phyloP scores from a whole-genome alignment of 192 early-diverging fungal genomes.

The Coemansia sp. region DNA sequence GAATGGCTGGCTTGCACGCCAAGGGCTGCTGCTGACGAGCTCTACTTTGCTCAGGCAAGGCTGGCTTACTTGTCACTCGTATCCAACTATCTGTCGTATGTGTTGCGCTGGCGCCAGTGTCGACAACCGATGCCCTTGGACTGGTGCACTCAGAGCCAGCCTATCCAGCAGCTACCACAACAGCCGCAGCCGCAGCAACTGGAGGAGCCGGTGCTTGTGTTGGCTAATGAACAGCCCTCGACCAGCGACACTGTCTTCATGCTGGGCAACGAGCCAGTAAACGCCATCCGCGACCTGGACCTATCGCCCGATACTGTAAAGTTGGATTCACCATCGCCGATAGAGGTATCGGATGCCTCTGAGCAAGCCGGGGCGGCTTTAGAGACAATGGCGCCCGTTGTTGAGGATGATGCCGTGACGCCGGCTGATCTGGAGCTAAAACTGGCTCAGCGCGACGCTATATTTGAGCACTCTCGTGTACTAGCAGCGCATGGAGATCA shows the following conservation, averaged over 20 bases:
- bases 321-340: background rate
- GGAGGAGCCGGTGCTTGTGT: background rate
- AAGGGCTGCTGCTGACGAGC: background rate
- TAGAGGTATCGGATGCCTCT: background rate
- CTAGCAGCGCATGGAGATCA: background rate
- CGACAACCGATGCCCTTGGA: background rate
- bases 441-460: background rate
- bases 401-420: background rate
- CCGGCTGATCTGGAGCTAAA: background rate
- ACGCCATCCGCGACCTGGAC: background rate
- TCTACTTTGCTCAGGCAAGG: constrained; percentile 9
- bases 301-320: background rate
- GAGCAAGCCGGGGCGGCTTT: background rate
- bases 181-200: background rate
- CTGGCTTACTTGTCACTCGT: constrained; percentile 24
- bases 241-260: background rate
- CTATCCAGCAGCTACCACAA: background rate
- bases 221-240: background rate
- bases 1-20: background rate
- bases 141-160: background rate
- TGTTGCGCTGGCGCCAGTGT: constrained; percentile 26
- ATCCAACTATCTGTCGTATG: constrained; percentile 36
- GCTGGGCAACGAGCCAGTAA: background rate
- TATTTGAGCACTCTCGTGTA: background rate
- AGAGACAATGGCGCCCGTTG: background rate